Evolutionary conservation across 2,329 filamentous ascomycete genomes (phyloP).

Genomic region (Ophiocordyceps polyrhachis-furcata): DNA sequence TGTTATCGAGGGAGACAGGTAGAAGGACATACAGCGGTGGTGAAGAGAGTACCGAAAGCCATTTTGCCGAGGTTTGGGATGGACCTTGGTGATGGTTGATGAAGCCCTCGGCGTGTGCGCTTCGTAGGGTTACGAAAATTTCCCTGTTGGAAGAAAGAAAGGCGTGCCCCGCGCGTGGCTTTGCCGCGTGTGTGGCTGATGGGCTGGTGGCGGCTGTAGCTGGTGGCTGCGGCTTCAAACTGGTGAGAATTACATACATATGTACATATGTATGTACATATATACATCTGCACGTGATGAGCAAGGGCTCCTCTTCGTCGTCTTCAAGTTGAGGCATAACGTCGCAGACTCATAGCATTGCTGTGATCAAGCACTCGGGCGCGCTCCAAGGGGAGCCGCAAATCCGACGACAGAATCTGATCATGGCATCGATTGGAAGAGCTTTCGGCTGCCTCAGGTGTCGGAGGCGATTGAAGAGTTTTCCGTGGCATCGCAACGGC

Average conservation of each 20-base stretch:
- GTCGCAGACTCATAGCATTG: background rate
- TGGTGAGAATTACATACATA: slow-evolving; percentile 4
- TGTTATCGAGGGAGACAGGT: background rate
- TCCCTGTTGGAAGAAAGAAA: slow-evolving; percentile 7
- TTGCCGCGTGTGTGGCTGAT: background rate
- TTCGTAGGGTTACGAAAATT: slow-evolving; percentile 11
- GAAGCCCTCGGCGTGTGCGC: background rate
- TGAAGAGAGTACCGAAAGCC: slow-evolving; percentile 97
- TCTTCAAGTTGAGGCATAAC: background rate
- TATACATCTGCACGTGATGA: slow-evolving; percentile 9
- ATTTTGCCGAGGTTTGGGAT: slow-evolving; percentile 38
- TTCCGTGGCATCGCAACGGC: slow-evolving; percentile 12
- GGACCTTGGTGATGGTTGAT: background rate
- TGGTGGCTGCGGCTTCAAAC: background rate
- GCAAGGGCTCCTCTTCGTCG: background rate
- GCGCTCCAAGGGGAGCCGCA: slow-evolving; percentile 5
- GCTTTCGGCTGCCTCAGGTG: slow-evolving; percentile 18
- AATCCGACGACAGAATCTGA: slow-evolving; percentile 6
- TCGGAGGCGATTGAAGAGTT: slow-evolving; percentile 10
- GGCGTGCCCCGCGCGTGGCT: slow-evolving; percentile 17
- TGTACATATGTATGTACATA: too few relatives aligned
- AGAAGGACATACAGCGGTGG: slow-evolving; percentile 46
- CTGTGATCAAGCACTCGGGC: background rate
- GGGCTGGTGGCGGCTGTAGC: background rate
- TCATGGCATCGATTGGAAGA: slow-evolving; percentile 17